Evolutionary conservation across 306 rosid species (phyloP), one percentile per base, ranked within the genome.

Genomic region (Pterocarpus santalinus): DNA sequence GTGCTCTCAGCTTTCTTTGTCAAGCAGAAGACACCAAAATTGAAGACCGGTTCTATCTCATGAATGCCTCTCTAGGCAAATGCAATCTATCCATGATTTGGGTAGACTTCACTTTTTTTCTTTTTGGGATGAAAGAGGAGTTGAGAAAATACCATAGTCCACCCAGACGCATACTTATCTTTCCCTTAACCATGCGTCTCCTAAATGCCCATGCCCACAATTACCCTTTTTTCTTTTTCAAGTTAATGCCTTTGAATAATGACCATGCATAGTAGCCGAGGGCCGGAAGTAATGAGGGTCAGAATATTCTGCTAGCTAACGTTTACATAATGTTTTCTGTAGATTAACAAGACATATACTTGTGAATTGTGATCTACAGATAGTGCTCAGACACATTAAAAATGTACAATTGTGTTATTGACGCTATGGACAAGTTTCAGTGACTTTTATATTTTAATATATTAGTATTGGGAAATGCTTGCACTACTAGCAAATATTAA

Each of bases 1-100:
- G 84, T 93, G 83, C 92, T 95, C 53, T 86, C 99, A 41, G 85
- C 92, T 68, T 89, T 95, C 91, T 95, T 95, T 53, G 92, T 65
- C 74, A 93, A 90, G 83, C 95, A 86, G 74, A 93, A 82, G 86
- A 57, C 82, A 14, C 53, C 71, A 3, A 94, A 87, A 81, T 70
- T 86, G 65, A 87, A 86, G 80, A 81, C 92, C 5, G 89, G 95
- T 57, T 76, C 90, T 5, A 83, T 73, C 81, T 72, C 88, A 30
- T 91, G 87, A 91, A 72, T 47, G 55, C 70, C 74, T 60, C 65
- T 28, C 43, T 47, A 76, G 33, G 71, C 5, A 64, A 35, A 16
- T 79, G 85, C 80, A 81, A 74, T 63, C 68, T 69, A 35, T 55
- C 61, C 62, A 41, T 44, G 44, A 30, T 38, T 46, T 63, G 69